Evolutionary conservation across 495 filamentous ascomycete species (phyloP).

Genomic region (Lepidopterella palustris): DNA sequence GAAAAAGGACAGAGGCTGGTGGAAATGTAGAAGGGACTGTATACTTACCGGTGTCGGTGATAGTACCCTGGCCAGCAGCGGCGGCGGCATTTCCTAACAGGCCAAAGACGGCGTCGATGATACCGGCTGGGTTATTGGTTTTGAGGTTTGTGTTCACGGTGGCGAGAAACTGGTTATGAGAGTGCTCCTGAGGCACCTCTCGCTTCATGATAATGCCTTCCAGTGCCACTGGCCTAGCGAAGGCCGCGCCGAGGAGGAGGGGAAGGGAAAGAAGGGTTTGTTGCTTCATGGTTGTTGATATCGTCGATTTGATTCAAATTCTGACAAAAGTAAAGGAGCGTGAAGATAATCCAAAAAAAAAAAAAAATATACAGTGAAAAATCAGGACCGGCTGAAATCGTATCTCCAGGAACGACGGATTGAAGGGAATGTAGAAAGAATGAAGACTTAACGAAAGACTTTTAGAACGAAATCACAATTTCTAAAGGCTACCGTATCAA

Average conservation of each 20-base stretch:
- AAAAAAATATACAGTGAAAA: slow-evolving; percentile 8
- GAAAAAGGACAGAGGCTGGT: too few relatives aligned
- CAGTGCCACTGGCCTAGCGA: slow-evolving; percentile 3
- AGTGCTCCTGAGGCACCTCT: slow-evolving; percentile 57
- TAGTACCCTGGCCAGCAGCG: slow-evolving; percentile 48
- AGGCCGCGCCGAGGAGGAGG: slow-evolving; percentile 13
- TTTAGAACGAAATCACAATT: background rate
- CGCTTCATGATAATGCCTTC: slow-evolving; percentile 34
- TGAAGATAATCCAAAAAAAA: slow-evolving; percentile 3
- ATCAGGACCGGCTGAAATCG: slow-evolving; percentile 29
- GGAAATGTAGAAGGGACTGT: background rate
- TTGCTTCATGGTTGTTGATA: slow-evolving; percentile 20
- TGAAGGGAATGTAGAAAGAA: slow-evolving; percentile 17
- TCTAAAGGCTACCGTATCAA: background rate
- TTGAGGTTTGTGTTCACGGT: slow-evolving; percentile 43
- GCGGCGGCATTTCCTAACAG: slow-evolving; percentile 57
- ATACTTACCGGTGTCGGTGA: slow-evolving; percentile 40
- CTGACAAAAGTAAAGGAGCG: slow-evolving; percentile 5
- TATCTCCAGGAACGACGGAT: slow-evolving; percentile 30
- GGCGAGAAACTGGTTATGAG: slow-evolving; percentile 51
- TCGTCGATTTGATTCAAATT: slow-evolving; percentile 1
- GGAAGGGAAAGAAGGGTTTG: slow-evolving; percentile 23
- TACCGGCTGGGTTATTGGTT: slow-evolving; percentile 55
- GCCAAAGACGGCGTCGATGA: slow-evolving; percentile 55
- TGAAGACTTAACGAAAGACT: slow-evolving; percentile 21